Evolutionary conservation across 805 yeast genomes (phyloP).

Genomic region (Ogataea ramenticola): DNA sequence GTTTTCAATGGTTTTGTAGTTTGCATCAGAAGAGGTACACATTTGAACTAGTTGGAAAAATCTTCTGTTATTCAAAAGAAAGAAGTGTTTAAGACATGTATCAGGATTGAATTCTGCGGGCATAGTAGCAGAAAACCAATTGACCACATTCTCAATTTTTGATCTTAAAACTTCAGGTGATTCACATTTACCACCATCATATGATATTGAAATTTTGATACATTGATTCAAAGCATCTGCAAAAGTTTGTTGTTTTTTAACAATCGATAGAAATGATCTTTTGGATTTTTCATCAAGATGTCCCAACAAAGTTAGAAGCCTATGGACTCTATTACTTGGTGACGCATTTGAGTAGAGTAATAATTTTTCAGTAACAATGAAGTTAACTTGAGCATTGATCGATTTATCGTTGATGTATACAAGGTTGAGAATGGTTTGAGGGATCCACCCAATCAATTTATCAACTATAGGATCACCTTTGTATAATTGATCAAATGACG

Average conservation of each 20-base stretch:
- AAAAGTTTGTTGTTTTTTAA: slow-evolving; percentile 58
- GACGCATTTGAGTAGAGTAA: slow-evolving; percentile 45
- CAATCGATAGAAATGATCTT: slow-evolving; percentile 61
- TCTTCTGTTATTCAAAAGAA: slow-evolving; percentile 50
- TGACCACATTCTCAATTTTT: slow-evolving; percentile 47
- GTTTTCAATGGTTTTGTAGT: slow-evolving; percentile 50
- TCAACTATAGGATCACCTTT: slow-evolving; percentile 22
- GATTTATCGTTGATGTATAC: slow-evolving; percentile 66
- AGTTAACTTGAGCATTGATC: slow-evolving; percentile 62
- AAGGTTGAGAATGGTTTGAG: slow-evolving; percentile 56
- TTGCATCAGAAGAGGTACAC: slow-evolving; percentile 50
- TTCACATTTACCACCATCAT: slow-evolving; percentile 23
- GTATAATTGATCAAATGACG: slow-evolving; percentile 27
- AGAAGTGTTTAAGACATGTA: slow-evolving; percentile 46
- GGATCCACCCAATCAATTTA: slow-evolving; percentile 42
- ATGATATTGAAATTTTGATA: slow-evolving; percentile 41
- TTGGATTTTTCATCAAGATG: slow-evolving; percentile 50
- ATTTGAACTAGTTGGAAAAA: slow-evolving; percentile 46
- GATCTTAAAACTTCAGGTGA: slow-evolving; percentile 5
- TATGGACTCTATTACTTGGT: slow-evolving; percentile 37
- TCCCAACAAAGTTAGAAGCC: slow-evolving; percentile 43
- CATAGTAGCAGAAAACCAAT: slow-evolving; percentile 53
- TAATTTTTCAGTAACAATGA: slow-evolving; percentile 48
- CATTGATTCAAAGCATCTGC: slow-evolving; percentile 44
- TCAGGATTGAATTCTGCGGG: slow-evolving; percentile 42